Evolutionary conservation across 2,329 filamentous ascomycete species (phyloP).

Genomic region (Microdochium trichocladiopsis): DNA sequence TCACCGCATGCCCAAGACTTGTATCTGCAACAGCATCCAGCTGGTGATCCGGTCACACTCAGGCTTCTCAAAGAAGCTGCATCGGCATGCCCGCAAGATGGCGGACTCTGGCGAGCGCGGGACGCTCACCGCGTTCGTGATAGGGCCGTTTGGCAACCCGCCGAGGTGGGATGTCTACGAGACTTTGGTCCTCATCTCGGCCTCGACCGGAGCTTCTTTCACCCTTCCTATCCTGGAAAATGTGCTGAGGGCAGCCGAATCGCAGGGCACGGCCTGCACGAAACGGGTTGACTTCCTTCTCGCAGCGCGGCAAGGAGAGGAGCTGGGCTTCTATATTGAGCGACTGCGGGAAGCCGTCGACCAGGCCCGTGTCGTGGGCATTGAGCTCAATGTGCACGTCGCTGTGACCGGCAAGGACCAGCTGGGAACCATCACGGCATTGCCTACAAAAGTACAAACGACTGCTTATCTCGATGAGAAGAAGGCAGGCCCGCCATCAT

Average conservation of each 20-base stretch:
- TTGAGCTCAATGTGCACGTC: constrained; percentile 44
- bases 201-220: constrained; percentile 57
- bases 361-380: constrained; percentile 32
- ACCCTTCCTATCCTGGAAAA: constrained; percentile 52
- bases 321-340: constrained; percentile 48
- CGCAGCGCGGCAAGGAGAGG: constrained; percentile 41
- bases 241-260: constrained; percentile 25
- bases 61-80: constrained; percentile 50
- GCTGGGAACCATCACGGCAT: constrained; percentile 9
- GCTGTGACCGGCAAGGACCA: constrained; percentile 39
- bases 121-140: constrained; percentile 38
- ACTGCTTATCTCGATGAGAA: constrained; percentile 13
- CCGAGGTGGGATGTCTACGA: constrained; percentile 52
- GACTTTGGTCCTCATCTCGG: constrained; percentile 51
- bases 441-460: constrained; percentile 8
- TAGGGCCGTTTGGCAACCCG: constrained; percentile 49
- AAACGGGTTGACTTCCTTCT: constrained; percentile 47
- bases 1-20: constrained; percentile 39
- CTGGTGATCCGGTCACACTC: constrained; percentile 47
- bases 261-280: constrained; percentile 33
- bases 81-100: constrained; percentile 33
- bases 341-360: constrained; percentile 38
- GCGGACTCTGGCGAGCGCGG: constrained; percentile 18
- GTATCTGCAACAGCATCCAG: constrained; percentile 53
- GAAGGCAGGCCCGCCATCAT: constrained; percentile 1